phyloP scores from a whole-genome alignment of 2,329 filamentous ascomycete genomes.

The Chaetothyriales sp. region DNA sequence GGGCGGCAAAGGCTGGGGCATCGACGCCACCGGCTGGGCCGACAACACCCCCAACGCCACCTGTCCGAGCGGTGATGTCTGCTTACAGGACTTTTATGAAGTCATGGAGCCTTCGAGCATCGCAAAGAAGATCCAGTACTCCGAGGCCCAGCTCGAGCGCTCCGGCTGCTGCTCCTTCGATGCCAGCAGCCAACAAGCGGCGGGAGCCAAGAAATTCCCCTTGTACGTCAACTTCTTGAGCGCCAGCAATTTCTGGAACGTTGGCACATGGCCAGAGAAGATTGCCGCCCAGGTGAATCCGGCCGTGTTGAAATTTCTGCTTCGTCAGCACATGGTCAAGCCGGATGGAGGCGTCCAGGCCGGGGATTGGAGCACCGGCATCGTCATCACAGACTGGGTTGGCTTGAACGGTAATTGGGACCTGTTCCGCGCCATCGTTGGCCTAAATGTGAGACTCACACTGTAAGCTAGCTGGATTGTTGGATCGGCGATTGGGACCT shows the following conservation, averaged over 20 bases:
- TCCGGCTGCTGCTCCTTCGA: constrained; percentile 16
- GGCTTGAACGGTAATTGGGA: constrained; percentile 83
- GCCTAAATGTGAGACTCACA: constrained; percentile 62
- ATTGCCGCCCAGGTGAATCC: constrained; percentile 83
- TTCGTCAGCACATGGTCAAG: constrained; percentile 34
- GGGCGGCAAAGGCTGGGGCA: constrained; percentile 40
- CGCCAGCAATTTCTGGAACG: constrained; percentile 88
- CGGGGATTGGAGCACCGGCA: constrained; percentile 65
- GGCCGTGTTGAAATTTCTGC: constrained; percentile 48
- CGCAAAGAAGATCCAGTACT: constrained; percentile 62
- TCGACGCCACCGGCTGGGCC: constrained; percentile 58
- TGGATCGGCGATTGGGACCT: too few species aligned
- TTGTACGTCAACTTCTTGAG: constrained; percentile 84
- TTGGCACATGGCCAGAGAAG: constrained; percentile 81
- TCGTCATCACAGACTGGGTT: constrained; percentile 90
- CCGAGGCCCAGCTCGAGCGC: constrained; percentile 62
- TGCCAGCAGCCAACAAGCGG: constrained; percentile 39
- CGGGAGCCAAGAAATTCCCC: constrained; percentile 35
- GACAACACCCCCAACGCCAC: constrained; percentile 73
- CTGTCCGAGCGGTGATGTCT: constrained; percentile 57
- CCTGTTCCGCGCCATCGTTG: constrained; percentile 70
- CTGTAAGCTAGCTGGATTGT: neutral
- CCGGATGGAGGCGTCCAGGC: constrained; percentile 28
- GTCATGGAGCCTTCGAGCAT: constrained; percentile 64
- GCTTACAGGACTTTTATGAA: constrained; percentile 92